phyloP scores from a whole-genome alignment of 106 monocot species.

The Phalaenopsis aphrodite region DNA sequence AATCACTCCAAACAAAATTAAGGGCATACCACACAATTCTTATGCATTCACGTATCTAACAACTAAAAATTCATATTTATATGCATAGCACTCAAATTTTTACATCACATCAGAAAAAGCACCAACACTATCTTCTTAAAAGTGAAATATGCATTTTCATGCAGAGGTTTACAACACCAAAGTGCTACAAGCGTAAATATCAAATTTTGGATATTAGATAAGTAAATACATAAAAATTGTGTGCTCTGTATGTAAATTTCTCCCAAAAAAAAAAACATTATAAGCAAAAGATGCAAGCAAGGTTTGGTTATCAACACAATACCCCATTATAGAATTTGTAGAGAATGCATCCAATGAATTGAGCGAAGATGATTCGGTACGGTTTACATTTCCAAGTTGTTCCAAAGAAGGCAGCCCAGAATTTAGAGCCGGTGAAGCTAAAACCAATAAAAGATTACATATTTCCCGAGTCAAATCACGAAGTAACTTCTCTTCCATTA shows the following conservation, averaged over 20 bases:
- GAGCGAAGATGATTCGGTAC: slow-evolving; percentile 35
- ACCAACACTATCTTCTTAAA: no score
- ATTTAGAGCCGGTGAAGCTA: slow-evolving; percentile 63
- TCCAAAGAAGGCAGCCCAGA: slow-evolving; percentile 67
- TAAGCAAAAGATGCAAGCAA: background rate
- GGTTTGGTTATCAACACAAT: slow-evolving; percentile 7
- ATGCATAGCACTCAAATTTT: no score
- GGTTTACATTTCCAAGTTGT: slow-evolving; percentile 56
- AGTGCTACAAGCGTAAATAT: no score
- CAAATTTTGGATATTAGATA: no score
- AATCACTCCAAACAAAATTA: slow-evolving; percentile 1
- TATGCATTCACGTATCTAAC: no score
- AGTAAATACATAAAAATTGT: no score
- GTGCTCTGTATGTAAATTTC: no score
- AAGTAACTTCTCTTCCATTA: slow-evolving; percentile 94
- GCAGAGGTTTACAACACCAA: no score
- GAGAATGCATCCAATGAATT: slow-evolving; percentile 46
- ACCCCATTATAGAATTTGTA: slow-evolving; percentile 67
- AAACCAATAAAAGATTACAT: slow-evolving; percentile 56
- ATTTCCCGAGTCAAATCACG: slow-evolving; percentile 87
- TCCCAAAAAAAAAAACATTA: background rate
- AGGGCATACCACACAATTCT: no score
- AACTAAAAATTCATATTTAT: no score
- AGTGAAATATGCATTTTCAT: no score
- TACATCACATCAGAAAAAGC: no score